Evolutionary conservation across 305 asterid species (phyloP), one percentile per base, ranked within the genome.

Genomic region (Striga hermonthica): DNA sequence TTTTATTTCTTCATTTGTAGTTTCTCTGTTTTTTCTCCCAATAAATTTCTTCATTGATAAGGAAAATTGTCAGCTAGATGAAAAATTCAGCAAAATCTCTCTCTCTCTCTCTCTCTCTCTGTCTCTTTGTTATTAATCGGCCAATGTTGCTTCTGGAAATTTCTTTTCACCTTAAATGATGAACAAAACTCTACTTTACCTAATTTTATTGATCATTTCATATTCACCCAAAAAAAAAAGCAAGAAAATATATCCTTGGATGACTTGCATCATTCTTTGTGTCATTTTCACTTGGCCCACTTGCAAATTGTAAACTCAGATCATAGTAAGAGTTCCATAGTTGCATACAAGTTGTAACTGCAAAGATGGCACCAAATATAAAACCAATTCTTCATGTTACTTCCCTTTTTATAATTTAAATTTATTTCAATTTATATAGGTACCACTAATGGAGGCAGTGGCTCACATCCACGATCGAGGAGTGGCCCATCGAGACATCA

Each of bases 401-500:
- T 22, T 22, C 31, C 31, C 31, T 22, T 22, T 22, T 22, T 22
- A 22, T 22, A 22, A 22, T 22, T 12, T 8, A 31, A 5, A 56
- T 41, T 28, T 57, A 39, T 1, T 5, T 41, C 15, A 13, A 57
- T 28, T 28, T 39, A 0, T 14, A 31, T 36, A 89, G 96, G 79
- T 75, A n/a, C 90, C 95, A 9, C 53, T 90, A 7, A 81, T 90
- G 90, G 86, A 87, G 70, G 95, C 95, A 14, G 72, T 90, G 67
- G 78, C 87, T 8, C 88, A 84, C 58, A 85, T 94, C 76, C 95
- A 90, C 83, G 44, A 60, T 48, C 73, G 64, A 0, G 93, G 96
- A 44, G 68, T 88, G 4, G 90, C 89, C 9, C 96, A 90, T 70
- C 69, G 97, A 4, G 97, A 90, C 70, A 83, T 90, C 57, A 90